Evolutionary conservation across 192 early-diverging fungal genomes (phyloP).

Genomic region (Diversispora eburnea): DNA sequence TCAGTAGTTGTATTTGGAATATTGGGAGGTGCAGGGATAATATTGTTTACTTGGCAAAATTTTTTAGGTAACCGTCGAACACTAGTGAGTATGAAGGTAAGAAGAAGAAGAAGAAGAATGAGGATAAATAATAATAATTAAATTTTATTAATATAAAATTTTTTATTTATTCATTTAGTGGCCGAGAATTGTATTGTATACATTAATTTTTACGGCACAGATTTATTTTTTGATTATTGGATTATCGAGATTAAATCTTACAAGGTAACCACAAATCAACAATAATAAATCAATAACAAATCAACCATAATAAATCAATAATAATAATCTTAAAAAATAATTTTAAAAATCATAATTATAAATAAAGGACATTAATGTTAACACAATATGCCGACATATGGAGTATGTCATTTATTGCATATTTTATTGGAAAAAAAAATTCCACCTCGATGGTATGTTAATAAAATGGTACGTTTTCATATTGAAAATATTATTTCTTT

Average conservation of each 20-base stretch:
- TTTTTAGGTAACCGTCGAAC: not conserved
- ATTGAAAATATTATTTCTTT: not conserved
- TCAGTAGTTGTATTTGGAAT: conserved; percentile 14
- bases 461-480: not conserved
- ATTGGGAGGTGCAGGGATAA: conserved; percentile 1
- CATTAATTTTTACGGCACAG: conserved; percentile 29
- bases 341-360: too few species aligned
- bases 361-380: conserved; percentile 38
- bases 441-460: conserved; percentile 20
- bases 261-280: not conserved
- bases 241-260: conserved; percentile 13
- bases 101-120: not conserved
- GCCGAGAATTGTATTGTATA: conserved; percentile 11
- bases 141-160: not conserved
- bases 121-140: not conserved
- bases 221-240: conserved; percentile 41
- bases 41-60: conserved; percentile 2
- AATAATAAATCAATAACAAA: too few species aligned
- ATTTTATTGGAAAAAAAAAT: conserved; percentile 33
- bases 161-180: not conserved
- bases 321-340: not conserved
- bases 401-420: conserved; percentile 36
- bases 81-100: not conserved
- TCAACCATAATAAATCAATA: not conserved
- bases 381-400: conserved; percentile 44